Evolutionary conservation across 2,329 filamentous ascomycete genomes (phyloP).

Genomic region (Fusarium sp.): DNA sequence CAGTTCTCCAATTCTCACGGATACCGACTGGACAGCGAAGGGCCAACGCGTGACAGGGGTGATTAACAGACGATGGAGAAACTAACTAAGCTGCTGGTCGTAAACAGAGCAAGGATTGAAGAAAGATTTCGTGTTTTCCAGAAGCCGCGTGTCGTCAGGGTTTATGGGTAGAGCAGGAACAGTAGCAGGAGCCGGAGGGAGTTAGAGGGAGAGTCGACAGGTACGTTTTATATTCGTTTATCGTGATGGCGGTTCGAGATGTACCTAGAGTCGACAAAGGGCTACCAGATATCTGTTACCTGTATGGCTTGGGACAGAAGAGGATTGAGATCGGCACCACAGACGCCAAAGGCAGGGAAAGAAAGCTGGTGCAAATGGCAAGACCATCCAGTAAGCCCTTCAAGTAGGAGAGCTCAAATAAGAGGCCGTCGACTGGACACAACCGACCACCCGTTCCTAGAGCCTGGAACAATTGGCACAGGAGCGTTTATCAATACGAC

Average conservation of each 20-base stretch:
- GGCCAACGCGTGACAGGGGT: conserved; percentile 25
- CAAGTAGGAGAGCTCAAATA: not conserved
- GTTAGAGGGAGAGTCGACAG: not conserved
- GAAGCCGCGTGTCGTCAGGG: conserved; percentile 20
- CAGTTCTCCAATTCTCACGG: conserved; percentile 18
- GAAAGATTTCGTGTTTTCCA: conserved; percentile 23
- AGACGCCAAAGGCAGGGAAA: conserved; percentile 8
- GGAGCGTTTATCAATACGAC: conserved; percentile 5
- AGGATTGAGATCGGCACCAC: conserved; percentile 19
- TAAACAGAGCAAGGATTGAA: conserved; percentile 23
- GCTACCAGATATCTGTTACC: not conserved
- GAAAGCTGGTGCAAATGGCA: not conserved
- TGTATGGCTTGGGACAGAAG: conserved; percentile 2
- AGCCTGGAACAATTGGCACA: not conserved
- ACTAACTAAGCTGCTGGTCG: not conserved
- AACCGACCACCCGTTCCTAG: not conserved
- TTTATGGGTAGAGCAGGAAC: conserved; percentile 1
- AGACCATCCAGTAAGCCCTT: conserved; percentile 2
- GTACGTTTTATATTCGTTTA: not conserved
- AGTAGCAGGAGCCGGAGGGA: not conserved
- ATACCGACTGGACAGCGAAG: conserved; percentile 15
- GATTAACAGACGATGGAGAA: conserved; percentile 15
- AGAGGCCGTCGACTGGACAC: not conserved
- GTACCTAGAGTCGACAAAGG: not conserved
- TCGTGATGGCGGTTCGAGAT: not conserved